Evolutionary conservation across 805 yeast genomes (phyloP).

Genomic region (Sugiyamaella boreocaroliniensis): DNA sequence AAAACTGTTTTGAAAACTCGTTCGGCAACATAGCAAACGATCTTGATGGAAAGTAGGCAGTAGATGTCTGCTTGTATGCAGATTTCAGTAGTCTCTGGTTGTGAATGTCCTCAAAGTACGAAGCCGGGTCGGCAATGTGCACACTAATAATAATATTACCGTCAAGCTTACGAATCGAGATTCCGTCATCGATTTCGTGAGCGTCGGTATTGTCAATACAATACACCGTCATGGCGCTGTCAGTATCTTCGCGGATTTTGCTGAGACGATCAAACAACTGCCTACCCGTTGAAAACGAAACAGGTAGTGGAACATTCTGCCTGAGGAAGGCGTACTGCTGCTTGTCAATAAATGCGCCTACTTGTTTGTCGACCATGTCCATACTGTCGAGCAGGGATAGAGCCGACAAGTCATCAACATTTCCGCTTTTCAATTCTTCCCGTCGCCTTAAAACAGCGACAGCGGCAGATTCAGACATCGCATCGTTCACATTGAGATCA

Average conservation of each 20-base stretch:
- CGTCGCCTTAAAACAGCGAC: constrained; percentile 7
- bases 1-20: constrained; percentile 43
- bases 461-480: constrained; percentile 13
- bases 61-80: constrained; percentile 56
- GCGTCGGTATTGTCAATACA: constrained; percentile 81
- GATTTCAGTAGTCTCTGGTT: constrained; percentile 37
- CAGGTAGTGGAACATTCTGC: background rate
- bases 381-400: constrained; percentile 1
- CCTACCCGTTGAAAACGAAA: background rate
- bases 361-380: constrained; percentile 1
- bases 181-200: constrained; percentile 90
- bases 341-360: constrained; percentile 10
- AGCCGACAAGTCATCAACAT: constrained; percentile 6
- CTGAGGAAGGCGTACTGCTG: constrained; percentile 9
- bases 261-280: constrained; percentile 10
- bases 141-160: constrained; percentile 41
- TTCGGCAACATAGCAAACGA: constrained; percentile 67
- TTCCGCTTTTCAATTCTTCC: background rate
- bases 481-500: constrained; percentile 16
- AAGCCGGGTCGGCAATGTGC: constrained; percentile 85
- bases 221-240: constrained; percentile 46
- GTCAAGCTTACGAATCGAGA: constrained; percentile 42
- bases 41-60: constrained; percentile 66
- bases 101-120: constrained; percentile 39
- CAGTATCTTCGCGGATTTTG: constrained; percentile 7